Conservation (phyloP, 345 rosid species). For the Diplotaxis tenuifolia region DNA sequence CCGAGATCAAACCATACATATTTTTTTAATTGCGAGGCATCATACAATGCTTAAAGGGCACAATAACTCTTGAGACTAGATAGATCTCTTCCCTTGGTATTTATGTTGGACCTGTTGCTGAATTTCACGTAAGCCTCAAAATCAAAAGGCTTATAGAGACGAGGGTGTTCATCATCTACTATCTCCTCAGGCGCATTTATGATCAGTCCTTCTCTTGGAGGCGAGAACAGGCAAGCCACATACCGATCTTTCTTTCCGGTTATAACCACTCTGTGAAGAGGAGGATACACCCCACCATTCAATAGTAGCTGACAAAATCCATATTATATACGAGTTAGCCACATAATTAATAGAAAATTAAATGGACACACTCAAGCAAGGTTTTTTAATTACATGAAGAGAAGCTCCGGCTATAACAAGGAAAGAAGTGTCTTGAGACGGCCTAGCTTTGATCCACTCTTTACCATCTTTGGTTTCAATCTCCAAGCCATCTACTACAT, state of each 20-base stretch:
- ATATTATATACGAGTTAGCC: neutral
- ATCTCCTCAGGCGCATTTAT: slow-evolving; percentile 23
- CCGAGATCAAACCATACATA: neutral
- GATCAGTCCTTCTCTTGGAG: slow-evolving; percentile 15
- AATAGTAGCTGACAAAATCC: slow-evolving; percentile 25
- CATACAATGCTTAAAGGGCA: slow-evolving; percentile 20
- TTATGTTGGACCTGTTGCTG: neutral
- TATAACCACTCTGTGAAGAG: slow-evolving; percentile 34
- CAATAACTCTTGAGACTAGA: slow-evolving; percentile 35
- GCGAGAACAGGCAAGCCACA: slow-evolving; percentile 26
- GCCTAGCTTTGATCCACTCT: slow-evolving; percentile 44
- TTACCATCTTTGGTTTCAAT: slow-evolving; percentile 43
- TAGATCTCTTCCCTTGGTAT: neutral
- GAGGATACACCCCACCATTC: slow-evolving; percentile 35
- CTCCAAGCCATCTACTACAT: slow-evolving; percentile 50
- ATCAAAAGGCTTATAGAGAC: slow-evolving; percentile 32
- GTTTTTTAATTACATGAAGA: slow-evolving; percentile 34
- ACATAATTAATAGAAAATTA: too few species aligned
- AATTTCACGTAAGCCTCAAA: slow-evolving; percentile 21
- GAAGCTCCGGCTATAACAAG: slow-evolving; percentile 51
- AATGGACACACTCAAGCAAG: slow-evolving; percentile 5
- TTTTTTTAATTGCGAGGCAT: neutral
- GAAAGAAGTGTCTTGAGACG: slow-evolving; percentile 45
- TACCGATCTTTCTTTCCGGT: slow-evolving; percentile 30
- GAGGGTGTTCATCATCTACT: slow-evolving; percentile 29